These are phyloP conservation scores for Cercospora janseana DNA, from an alignment of 2,329 filamentous ascomycete genomes.

Conservation along the genomic window DNA sequence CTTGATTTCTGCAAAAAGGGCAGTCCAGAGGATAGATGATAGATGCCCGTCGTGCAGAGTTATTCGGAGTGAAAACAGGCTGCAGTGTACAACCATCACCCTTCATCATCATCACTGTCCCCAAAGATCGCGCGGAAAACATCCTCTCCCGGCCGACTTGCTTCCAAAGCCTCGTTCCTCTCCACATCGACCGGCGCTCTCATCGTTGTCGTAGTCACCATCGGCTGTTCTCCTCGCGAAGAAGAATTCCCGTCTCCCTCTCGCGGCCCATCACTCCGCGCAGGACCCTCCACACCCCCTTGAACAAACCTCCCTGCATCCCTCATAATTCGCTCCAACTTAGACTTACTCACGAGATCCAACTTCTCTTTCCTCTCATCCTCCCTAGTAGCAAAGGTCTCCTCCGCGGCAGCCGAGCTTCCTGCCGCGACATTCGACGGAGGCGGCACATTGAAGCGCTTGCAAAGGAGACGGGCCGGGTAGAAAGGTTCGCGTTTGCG, in stretches of 20 bases:
- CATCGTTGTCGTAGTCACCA: no score
- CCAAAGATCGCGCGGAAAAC: constrained; percentile 94
- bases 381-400: constrained; percentile 27
- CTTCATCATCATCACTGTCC: constrained; percentile 55
- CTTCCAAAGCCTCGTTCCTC: constrained; percentile 76
- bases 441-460: constrained; percentile 83
- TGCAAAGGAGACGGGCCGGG: constrained; percentile 83
- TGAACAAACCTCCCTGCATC: constrained; percentile 40
- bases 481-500: constrained; percentile 69
- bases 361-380: constrained; percentile 51
- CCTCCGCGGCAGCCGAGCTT: constrained; percentile 31
- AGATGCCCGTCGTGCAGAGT: no score
- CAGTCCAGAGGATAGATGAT: no score
- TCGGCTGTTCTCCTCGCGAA: no score
- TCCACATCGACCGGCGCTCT: constrained; percentile 62
- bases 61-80: no score
- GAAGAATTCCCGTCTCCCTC: constrained; percentile 20
- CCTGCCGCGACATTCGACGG: constrained; percentile 59
- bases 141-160: constrained; percentile 68
- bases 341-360: constrained; percentile 56
- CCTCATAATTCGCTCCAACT: constrained; percentile 56
- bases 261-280: constrained; percentile 14
- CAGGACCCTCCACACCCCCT: constrained; percentile 23
- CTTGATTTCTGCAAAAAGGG: no score
- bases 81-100: no score